Evolutionary conservation across 805 yeast species (phyloP).

Genomic region (Wickerhamiella alocasiicola): DNA sequence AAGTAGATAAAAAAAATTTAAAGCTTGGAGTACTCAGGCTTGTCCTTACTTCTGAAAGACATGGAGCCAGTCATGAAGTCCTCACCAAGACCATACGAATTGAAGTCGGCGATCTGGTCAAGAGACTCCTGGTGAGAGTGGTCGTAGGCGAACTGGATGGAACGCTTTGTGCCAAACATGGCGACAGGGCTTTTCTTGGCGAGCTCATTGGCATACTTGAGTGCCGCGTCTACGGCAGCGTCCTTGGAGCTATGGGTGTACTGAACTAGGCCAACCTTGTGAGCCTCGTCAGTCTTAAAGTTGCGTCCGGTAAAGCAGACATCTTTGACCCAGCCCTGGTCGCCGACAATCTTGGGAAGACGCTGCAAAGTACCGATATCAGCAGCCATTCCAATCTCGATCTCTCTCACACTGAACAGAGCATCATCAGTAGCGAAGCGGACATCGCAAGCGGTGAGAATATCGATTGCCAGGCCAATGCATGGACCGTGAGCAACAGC

Average conservation of each 20-base stretch:
- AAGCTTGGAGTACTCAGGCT: constrained; percentile 24
- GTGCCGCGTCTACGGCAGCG: constrained; percentile 39
- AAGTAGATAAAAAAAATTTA: constrained; percentile 9
- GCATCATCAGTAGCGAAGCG: constrained; percentile 44
- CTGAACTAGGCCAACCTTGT: constrained; percentile 41
- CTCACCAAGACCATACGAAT: constrained; percentile 30
- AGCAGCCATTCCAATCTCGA: constrained; percentile 62
- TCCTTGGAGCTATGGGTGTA: constrained; percentile 34
- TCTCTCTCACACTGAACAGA: constrained; percentile 50
- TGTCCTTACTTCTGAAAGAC: constrained; percentile 22
- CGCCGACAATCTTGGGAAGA: constrained; percentile 41
- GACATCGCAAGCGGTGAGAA: constrained; percentile 45
- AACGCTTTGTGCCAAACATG: constrained; percentile 48
- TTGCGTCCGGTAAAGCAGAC: constrained; percentile 48
- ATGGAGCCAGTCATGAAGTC: constrained; percentile 26
- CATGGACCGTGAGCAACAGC: constrained; percentile 52
- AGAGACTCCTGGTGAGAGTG: constrained; percentile 37
- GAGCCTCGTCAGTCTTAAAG: constrained; percentile 45
- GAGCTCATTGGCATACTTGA: constrained; percentile 37
- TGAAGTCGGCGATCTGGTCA: constrained; percentile 41
- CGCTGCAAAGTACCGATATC: constrained; percentile 71
- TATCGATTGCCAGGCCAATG: constrained; percentile 58
- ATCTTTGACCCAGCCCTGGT: constrained; percentile 46
- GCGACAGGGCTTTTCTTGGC: constrained; percentile 43
- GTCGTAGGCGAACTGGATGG: constrained; percentile 35